Percentiles rank a stretch among this genome's conserved stretches.
These are phyloP conservation scores for Penicillium brasilianum DNA, from an alignment of 2,329 filamentous ascomycete species.

Conservation along the genomic window DNA sequence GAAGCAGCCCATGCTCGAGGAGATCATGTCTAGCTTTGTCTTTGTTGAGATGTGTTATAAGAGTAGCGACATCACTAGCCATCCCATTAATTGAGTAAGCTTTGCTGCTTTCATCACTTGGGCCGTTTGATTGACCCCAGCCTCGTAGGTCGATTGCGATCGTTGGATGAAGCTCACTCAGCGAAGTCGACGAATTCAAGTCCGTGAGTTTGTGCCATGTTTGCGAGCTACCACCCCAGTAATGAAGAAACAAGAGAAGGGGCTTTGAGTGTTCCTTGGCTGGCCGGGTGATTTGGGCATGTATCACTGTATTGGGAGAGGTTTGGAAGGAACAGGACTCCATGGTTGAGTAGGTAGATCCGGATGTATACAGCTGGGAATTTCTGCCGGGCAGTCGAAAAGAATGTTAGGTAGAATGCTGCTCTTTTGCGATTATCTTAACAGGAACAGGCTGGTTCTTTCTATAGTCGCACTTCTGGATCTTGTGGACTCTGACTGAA, in stretches of 20 bases:
- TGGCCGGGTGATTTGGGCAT: slow-evolving; percentile 19
- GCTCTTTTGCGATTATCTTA: neutral
- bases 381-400: too few species aligned
- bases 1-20: slow-evolving; percentile 35
- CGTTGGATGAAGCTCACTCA: slow-evolving; percentile 28
- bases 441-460: too few species aligned
- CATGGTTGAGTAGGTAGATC: neutral
- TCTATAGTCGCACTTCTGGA: neutral
- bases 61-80: slow-evolving; percentile 25
- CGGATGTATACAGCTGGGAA: neutral
- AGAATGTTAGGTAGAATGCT: neutral
- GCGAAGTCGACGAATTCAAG: slow-evolving; percentile 19
- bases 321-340: slow-evolving; percentile 10
- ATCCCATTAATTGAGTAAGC: slow-evolving; percentile 35
- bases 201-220: slow-evolving; percentile 40
- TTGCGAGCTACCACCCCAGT: slow-evolving; percentile 45
- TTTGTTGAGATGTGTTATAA: slow-evolving; percentile 16
- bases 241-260: slow-evolving; percentile 44
- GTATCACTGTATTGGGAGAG: slow-evolving; percentile 15
- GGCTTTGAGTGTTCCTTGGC: slow-evolving; percentile 12
- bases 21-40: slow-evolving; percentile 29
- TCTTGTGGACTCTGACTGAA: neutral
- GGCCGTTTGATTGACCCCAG: slow-evolving; percentile 44
- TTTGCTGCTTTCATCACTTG: slow-evolving; percentile 17
- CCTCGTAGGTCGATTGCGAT: slow-evolving; percentile 44